Conservation (phyloP, 495 filamentous ascomycete species). For the Antarctomyces pellizariae region DNA sequence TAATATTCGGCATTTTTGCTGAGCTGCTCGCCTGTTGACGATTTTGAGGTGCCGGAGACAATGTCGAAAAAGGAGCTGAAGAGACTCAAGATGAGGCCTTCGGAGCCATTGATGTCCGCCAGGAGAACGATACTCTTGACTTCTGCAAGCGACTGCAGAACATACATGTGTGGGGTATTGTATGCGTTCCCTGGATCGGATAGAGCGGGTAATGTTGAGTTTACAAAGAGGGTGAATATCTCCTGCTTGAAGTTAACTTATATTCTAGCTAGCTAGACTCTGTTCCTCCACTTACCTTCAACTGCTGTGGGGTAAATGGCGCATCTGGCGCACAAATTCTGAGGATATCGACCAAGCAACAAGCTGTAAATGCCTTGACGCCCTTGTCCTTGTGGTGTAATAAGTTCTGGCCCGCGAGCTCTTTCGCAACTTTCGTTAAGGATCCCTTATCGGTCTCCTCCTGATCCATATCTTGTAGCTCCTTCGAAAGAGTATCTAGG, state of each 20-base stretch:
- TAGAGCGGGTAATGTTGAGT: slow-evolving; percentile 59
- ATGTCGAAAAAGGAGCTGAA: slow-evolving; percentile 85
- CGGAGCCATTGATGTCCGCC: slow-evolving; percentile 65
- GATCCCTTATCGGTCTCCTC: slow-evolving; percentile 65
- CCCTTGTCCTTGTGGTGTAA: slow-evolving; percentile 80
- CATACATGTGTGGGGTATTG: slow-evolving; percentile 77
- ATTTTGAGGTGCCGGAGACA: slow-evolving; percentile 52
- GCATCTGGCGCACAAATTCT: slow-evolving; percentile 86
- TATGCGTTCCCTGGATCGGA: slow-evolving; percentile 77
- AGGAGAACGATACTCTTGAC: slow-evolving; percentile 88
- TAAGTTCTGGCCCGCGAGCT: slow-evolving; percentile 62
- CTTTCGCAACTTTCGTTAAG: slow-evolving; percentile 63
- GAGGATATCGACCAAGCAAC: slow-evolving; percentile 85
- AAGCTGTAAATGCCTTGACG: slow-evolving; percentile 68
- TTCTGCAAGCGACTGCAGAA: slow-evolving; percentile 68
- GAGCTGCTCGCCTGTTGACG: slow-evolving; percentile 51
- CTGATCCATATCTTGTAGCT: slow-evolving; percentile 72
- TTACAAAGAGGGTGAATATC: slow-evolving; percentile 77
- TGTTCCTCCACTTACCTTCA: slow-evolving; percentile 42
- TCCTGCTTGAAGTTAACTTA: slow-evolving; percentile 43
- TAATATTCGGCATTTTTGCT: slow-evolving; percentile 80
- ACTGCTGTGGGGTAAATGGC: slow-evolving; percentile 69
- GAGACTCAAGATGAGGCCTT: slow-evolving; percentile 50
- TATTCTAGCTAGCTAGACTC: slow-evolving; percentile 6
- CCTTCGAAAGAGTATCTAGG: slow-evolving; percentile 55